These are phyloP conservation scores for Phytophthora pluvialis DNA, from an alignment of 352 stramenopile species.

Conservation along the genomic window DNA sequence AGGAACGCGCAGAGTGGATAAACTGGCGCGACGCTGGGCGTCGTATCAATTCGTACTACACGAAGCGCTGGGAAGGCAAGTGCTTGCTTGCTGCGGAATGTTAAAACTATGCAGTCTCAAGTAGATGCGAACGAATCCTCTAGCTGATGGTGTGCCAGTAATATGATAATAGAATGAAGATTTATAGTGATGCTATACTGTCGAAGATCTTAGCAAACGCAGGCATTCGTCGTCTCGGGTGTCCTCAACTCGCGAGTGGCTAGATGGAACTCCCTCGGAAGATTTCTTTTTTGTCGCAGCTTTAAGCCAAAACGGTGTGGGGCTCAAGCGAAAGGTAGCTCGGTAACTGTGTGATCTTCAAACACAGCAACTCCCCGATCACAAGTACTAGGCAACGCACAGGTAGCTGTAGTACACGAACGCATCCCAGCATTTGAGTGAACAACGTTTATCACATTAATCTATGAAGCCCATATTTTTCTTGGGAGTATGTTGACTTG, in stretches of 20 bases:
- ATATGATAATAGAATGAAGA: neutral
- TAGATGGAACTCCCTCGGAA: no score
- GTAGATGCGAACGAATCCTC: neutral
- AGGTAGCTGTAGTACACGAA: no score
- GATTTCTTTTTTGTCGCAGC: no score
- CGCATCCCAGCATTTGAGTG: constrained; percentile 35
- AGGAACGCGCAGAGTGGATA: constrained; percentile 26
- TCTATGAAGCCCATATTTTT: neutral
- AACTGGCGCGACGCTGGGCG: constrained; percentile 32
- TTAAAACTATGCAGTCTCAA: neutral
- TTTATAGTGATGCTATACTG: constrained; percentile 3
- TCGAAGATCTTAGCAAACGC: neutral
- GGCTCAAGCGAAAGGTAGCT: no score
- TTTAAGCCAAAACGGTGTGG: no score
- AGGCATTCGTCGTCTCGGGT: no score
- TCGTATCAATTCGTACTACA: constrained; percentile 55
- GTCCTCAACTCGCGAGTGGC: no score
- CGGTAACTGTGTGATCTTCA: no score
- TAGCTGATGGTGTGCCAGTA: neutral
- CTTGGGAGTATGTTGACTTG: neutral
- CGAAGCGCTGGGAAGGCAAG: constrained; percentile 31
- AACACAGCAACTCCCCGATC: no score
- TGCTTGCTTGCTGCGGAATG: constrained; percentile 40
- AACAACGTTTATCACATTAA: constrained; percentile 1
- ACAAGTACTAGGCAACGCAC: no score